Conservation (phyloP, 2,329 filamentous ascomycete species). For the Fusarium odoratissimum region DNA sequence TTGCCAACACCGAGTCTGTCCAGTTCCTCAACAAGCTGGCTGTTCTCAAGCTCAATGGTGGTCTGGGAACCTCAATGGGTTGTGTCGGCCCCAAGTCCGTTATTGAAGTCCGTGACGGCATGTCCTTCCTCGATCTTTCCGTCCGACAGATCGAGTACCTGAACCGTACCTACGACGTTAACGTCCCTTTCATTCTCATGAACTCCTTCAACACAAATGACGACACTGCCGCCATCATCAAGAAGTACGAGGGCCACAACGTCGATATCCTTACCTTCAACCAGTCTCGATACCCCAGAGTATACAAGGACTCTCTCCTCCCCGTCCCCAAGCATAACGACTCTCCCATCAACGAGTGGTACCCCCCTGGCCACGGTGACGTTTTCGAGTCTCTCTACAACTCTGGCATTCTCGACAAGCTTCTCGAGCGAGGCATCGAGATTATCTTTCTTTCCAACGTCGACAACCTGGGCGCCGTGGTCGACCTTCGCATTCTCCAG, state of each 20-base stretch:
- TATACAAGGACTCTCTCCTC: constrained; percentile 97
- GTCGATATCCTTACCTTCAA: constrained; percentile 99
- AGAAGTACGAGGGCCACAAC: constrained; percentile 99
- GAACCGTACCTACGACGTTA: constrained; percentile 97
- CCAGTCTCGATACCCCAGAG: constrained; percentile 97
- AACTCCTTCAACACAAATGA: constrained; percentile 99
- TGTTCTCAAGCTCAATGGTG: constrained; percentile 98
- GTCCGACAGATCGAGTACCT: constrained; percentile 99
- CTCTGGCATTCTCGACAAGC: constrained; percentile 96
- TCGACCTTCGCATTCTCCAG: constrained; percentile 97
- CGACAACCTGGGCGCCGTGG: constrained; percentile 97
- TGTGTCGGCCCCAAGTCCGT: constrained; percentile 99
- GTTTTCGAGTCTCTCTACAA: constrained; percentile 99
- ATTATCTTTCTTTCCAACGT: constrained; percentile 99
- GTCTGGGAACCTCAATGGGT: constrained; percentile 99
- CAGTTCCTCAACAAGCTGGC: constrained; percentile 97
- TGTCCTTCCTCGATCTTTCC: constrained; percentile 99
- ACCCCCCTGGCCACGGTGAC: constrained; percentile 98
- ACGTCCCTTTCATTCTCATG: constrained; percentile 98
- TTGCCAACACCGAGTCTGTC: constrained; percentile 89
- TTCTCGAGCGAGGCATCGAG: constrained; percentile 94
- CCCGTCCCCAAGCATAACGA: constrained; percentile 91
- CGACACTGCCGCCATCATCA: constrained; percentile 98
- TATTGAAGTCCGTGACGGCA: constrained; percentile 99
- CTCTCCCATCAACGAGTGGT: constrained; percentile 95